These are phyloP conservation scores for Fusarium abutilonis DNA, from an alignment of 2,329 filamentous ascomycete genomes.

Conservation along the genomic window DNA sequence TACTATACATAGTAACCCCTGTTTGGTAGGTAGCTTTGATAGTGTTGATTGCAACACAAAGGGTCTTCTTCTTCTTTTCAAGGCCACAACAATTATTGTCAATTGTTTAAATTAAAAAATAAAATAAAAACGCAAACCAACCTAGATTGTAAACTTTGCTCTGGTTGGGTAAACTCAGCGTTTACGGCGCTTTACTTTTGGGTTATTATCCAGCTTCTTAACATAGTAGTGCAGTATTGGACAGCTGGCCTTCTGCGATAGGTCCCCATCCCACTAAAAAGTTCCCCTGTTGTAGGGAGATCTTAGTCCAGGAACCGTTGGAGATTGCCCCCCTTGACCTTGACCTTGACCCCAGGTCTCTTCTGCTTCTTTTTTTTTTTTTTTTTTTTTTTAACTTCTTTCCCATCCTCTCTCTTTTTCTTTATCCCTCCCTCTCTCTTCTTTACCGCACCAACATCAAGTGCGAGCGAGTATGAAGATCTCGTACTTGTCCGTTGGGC, in stretches of 20 bases:
- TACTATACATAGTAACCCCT: conserved; percentile 11
- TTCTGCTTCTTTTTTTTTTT: conserved; percentile 3
- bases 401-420: background rate
- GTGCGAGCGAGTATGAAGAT: conserved; percentile 76
- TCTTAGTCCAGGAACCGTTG: conserved; percentile 29
- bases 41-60: conserved; percentile 22
- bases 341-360: conserved; percentile 1
- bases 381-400: background rate
- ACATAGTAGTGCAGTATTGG: conserved; percentile 18
- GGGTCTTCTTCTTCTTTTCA: conserved; percentile 10
- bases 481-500: conserved; percentile 71
- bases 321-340: conserved; percentile 11
- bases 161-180: background rate
- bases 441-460: conserved; percentile 17
- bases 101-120: background rate
- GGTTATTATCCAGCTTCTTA: background rate
- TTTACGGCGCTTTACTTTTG: conserved; percentile 29
- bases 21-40: conserved; percentile 6
- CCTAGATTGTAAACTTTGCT: background rate
- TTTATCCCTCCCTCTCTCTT: conserved; percentile 2
- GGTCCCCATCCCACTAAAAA: conserved; percentile 25
- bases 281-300: conserved; percentile 16
- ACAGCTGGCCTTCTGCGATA: conserved; percentile 40
- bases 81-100: background rate
- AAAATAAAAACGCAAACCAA: background rate